Conservation (phyloP, 2,329 filamentous ascomycete genomes). For the Penicillium concentricum region DNA sequence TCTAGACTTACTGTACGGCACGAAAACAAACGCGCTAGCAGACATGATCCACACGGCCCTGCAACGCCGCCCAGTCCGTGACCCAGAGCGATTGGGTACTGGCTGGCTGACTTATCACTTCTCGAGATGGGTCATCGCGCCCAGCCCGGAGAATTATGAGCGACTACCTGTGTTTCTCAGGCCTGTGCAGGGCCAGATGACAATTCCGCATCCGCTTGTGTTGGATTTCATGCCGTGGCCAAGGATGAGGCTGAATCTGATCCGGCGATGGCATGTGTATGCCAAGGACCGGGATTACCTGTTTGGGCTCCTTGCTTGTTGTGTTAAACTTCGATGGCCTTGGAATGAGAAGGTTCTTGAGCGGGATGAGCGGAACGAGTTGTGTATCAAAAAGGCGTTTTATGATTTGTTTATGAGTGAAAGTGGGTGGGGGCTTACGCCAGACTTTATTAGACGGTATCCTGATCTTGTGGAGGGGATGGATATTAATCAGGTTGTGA, state of each 20-base stretch:
- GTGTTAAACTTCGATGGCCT: constrained; percentile 28
- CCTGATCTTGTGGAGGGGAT: constrained; percentile 23
- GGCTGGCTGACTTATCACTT: constrained; percentile 24
- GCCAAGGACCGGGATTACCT: constrained; percentile 11
- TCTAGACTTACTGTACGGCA: constrained; percentile 29
- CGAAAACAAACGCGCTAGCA: constrained; percentile 25
- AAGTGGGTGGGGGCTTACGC: constrained; percentile 26
- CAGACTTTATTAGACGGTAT: constrained; percentile 25
- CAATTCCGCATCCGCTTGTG: constrained; percentile 18
- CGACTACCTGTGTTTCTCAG: constrained; percentile 18
- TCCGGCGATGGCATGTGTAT: constrained; percentile 23
- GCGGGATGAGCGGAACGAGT: constrained; percentile 19
- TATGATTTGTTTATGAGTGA: constrained; percentile 21
- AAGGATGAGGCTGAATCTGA: constrained; percentile 24
- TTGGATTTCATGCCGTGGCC: constrained; percentile 27
- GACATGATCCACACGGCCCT: constrained; percentile 22
- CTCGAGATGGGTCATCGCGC: constrained; percentile 23
- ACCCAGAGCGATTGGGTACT: constrained; percentile 25
- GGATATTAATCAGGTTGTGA: constrained; percentile 14
- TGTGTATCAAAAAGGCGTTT: constrained; percentile 19
- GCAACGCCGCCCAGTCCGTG: constrained; percentile 23
- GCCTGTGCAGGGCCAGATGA: constrained; percentile 21
- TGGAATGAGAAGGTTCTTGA: constrained; percentile 26
- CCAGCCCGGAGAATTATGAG: constrained; percentile 21
- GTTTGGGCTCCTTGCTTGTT: constrained; percentile 20